phyloP scores from a whole-genome alignment of 257 asterid species.

The Fraxinus excelsior region DNA sequence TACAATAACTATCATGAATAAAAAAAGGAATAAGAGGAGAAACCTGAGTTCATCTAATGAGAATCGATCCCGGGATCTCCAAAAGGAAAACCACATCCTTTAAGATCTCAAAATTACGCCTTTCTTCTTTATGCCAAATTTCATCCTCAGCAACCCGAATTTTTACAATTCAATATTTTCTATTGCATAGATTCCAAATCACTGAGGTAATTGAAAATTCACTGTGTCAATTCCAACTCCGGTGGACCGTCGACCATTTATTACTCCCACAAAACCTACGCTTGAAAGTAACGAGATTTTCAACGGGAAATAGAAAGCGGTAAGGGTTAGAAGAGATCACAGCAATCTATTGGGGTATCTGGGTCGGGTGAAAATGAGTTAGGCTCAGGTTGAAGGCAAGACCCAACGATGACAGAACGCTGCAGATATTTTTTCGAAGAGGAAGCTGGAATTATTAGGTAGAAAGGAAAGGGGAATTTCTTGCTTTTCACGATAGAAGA shows the following conservation, averaged over 20 bases:
- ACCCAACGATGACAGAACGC: too few relatives aligned
- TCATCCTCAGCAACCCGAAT: slow-evolving; percentile 33
- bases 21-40: not conserved
- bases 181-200: not conserved
- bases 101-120: slow-evolving; percentile 50
- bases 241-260: slow-evolving; percentile 9
- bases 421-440: too few relatives aligned
- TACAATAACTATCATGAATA: slow-evolving; percentile 3
- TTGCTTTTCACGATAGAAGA: too few relatives aligned
- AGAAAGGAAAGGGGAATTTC: too few relatives aligned
- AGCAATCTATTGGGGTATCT: too few relatives aligned
- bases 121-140: slow-evolving; percentile 37
- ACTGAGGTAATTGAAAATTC: slow-evolving; percentile 8
- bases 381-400: too few relatives aligned
- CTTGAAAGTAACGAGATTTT: slow-evolving; percentile 29
- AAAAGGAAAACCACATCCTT: slow-evolving; percentile 92
- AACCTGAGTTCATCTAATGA: slow-evolving; percentile 96
- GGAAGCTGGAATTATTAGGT: too few relatives aligned
- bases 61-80: slow-evolving; percentile 94
- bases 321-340: slow-evolving; percentile 30
- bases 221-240: slow-evolving; percentile 4
- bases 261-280: not conserved
- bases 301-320: slow-evolving; percentile 32
- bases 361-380: too few relatives aligned
- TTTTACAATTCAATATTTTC: slow-evolving; percentile 22